A percentile compares a stretch with the other conserved stretches of the same genome.
Conservation (phyloP, 371 early-diverging fungal species). For the Rhizopus delemar region DNA sequence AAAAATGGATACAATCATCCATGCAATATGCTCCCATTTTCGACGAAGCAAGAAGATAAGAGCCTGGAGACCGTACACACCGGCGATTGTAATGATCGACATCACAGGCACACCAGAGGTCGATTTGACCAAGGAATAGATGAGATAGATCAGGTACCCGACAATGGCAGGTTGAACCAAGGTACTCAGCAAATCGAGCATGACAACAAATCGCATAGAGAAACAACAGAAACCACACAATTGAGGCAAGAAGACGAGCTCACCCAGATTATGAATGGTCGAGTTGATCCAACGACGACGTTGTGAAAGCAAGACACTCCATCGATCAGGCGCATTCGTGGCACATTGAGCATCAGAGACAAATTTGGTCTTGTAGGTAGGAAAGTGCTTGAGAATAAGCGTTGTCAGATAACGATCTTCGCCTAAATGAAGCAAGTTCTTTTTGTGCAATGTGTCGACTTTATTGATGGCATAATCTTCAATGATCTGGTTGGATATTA, state of each 20-base stretch:
- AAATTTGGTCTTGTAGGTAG: constrained; percentile 94
- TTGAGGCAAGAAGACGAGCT: constrained; percentile 81
- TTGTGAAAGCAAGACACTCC: constrained; percentile 93
- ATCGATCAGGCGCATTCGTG: constrained; percentile 96
- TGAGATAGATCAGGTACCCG: constrained; percentile 73
- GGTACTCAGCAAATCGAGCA: constrained; percentile 89
- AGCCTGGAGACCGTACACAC: constrained; percentile 79
- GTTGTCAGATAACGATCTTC: constrained; percentile 97
- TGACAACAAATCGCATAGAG: constrained; percentile 96
- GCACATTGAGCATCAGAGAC: constrained; percentile 93
- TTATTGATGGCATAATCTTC: constrained; percentile 93
- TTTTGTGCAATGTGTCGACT: constrained; percentile 97
- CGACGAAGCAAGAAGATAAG: constrained; percentile 79
- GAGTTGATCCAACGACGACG: constrained; percentile 99
- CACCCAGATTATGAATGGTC: constrained; percentile 95
- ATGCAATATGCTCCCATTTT: constrained; percentile 89
- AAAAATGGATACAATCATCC: constrained; percentile 90
- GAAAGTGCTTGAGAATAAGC: constrained; percentile 98
- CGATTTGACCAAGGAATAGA: constrained; percentile 51
- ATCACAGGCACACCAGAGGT: constrained; percentile 47
- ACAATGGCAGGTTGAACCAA: constrained; percentile 90
- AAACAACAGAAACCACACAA: constrained; percentile 96
- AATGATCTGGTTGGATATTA: constrained; percentile 88
- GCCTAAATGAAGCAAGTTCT: constrained; percentile 81
- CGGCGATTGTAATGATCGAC: constrained; percentile 68